Evolutionary conservation across 1,284 basidiomycete genomes (phyloP), one percentile per base, ranked within the genome.

Genomic region (Puccinia coronata): DNA sequence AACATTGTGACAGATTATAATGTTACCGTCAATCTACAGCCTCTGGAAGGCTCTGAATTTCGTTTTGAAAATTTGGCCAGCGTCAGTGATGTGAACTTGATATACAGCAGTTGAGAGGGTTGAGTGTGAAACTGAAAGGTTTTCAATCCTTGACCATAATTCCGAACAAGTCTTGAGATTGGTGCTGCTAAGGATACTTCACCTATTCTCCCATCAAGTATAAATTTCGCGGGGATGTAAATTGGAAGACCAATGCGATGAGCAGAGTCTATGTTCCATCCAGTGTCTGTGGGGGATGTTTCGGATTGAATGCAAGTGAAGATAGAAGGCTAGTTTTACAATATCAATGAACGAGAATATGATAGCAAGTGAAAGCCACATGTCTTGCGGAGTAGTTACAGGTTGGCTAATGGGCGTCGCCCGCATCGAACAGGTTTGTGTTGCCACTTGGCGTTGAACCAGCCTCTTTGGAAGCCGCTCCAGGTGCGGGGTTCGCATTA

Each of bases 401-500:
- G 49, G 57, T 11, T 39, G 34, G 47, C 65, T 57, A 80, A 53
- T 73, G 78, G 31, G 67, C 78, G 53, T 80, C 78, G 14, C 70
- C 78, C 12, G 78, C 78, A 80, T 80, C 78, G 72, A 80, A 80
- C 11, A 80, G 69, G 55, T 72, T 80, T 63, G 51, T 80, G 39
- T 69, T 72, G 18, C 57, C 70, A 39, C 12, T 55, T 34, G 63
- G n/a, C 49, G 49, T 41, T 71, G 51, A 43, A 1, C 57, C 70
- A 47, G 78, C 53, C 34, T 59, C 49, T 16, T 63, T 31, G 11
- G 69, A 53, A 25, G 65, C 41, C 25, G 51, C 18, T 47, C 36
- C 25, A 14, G 53, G 6, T 49, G 78, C 20, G 3, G 55, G 1
- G 25, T 63, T 39, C 36, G 23, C n/a, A 73, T 55, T 41, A 25